A percentile compares a stretch with the other conserved stretches of the same genome.
Conservation (phyloP, 306 rosid species). For the Pachyrhizus erosus region DNA sequence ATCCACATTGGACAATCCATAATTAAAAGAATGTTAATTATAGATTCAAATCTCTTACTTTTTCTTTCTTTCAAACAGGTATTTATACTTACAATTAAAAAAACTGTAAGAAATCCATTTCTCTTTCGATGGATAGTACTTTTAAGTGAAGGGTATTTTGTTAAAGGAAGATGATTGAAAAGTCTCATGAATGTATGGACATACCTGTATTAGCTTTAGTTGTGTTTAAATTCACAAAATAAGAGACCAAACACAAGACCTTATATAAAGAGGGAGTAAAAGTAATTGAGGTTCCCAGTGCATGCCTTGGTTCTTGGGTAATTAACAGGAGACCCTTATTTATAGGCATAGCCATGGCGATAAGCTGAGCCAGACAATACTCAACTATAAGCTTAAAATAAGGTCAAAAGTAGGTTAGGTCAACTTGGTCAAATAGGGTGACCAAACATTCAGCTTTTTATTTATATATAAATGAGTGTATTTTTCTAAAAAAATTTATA, state of each 20-base stretch:
- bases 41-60: not conserved
- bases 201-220: not conserved
- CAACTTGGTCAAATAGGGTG: not conserved
- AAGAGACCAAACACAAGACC: not conserved
- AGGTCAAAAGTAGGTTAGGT: conserved; percentile 13
- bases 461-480: no score
- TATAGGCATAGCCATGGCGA: not conserved
- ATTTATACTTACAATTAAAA: not conserved
- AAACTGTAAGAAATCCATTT: not conserved
- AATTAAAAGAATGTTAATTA: not conserved
- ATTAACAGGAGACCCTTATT: not conserved
- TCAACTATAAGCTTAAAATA: conserved; percentile 25
- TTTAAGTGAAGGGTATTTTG: not conserved
- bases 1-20: not conserved
- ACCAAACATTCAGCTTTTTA: not conserved
- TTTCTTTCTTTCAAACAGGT: not conserved
- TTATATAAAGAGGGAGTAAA: not conserved
- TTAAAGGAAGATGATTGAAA: not conserved
- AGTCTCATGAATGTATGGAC: not conserved
- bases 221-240: not conserved
- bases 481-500: no score
- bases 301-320: not conserved
- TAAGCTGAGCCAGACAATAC: conserved; percentile 19
- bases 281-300: not conserved
- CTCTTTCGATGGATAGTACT: not conserved